Conservation (phyloP, 257 asterid species). For the Verbena officinalis region DNA sequence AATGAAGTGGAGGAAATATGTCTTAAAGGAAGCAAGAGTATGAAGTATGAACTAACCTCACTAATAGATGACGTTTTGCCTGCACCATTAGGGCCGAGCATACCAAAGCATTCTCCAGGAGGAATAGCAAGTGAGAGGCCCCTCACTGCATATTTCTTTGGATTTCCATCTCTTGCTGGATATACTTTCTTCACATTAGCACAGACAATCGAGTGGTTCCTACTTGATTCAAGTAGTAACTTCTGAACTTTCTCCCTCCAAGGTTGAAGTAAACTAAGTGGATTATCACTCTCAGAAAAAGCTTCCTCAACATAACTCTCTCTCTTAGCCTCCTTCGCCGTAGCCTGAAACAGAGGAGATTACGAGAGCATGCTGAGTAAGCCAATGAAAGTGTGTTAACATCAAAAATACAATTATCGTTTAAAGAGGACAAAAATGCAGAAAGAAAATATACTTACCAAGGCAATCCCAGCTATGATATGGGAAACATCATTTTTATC, state of each 20-base stretch:
- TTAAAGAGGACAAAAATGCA: not conserved
- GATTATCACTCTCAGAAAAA: too few species aligned
- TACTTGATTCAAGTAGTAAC: conserved; percentile 60
- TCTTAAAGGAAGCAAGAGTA: too few species aligned
- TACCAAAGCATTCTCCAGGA: conserved; percentile 94
- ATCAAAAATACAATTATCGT: too few species aligned
- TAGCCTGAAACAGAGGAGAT: conserved; percentile 13
- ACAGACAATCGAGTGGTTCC: conserved; percentile 66
- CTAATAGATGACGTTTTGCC: conserved; percentile 95
- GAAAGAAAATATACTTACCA: conserved; percentile 58
- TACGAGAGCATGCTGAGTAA: too few species aligned
- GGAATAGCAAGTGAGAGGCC: conserved; percentile 90
- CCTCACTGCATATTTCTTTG: conserved; percentile 86
- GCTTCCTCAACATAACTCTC: conserved; percentile 72
- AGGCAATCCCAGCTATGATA: conserved; percentile 60
- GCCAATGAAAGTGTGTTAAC: too few species aligned
- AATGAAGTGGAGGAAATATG: not conserved
- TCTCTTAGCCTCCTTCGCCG: conserved; percentile 33
- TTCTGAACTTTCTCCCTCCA: conserved; percentile 91
- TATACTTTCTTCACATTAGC: conserved; percentile 78
- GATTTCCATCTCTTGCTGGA: conserved; percentile 93
- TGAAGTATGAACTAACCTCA: conserved; percentile 60
- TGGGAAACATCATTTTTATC: conserved; percentile 55
- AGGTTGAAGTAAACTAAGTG: conserved; percentile 27
- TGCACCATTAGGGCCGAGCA: conserved; percentile 99